Conservation (phyloP, 176 grass and related monocot genomes). For the bread wheat (Triticum aestivum) region IWGSC_CS_RefSeq_v2.1 NC_057800.1:67525585-67526084, state of each 20-base stretch:
- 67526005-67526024: background rate
- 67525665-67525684: too few relatives aligned
- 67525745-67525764: constrained; percentile 8
- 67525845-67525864: constrained; percentile 5
- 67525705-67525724: too few relatives aligned
- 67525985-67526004: constrained; percentile 38
- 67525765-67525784: constrained; percentile 39
- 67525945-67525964: constrained; percentile 20
- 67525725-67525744: too few relatives aligned
- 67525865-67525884: constrained; percentile 17
- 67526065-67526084: too few relatives aligned
- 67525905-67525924: constrained; percentile 51
- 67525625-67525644: too few relatives aligned
- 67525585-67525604: background rate
- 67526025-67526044: too few relatives aligned
- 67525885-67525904: constrained; percentile 20
- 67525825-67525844: constrained; percentile 19
- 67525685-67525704: too few relatives aligned
- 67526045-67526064: too few relatives aligned
- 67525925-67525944: background rate
- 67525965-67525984: constrained; percentile 24
- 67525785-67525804: constrained; percentile 9
- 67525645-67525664: too few relatives aligned
- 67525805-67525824: background rate
- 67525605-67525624: background rate